Evolutionary conservation across 176 grass and related monocot species (phyloP), one percentile per base, ranked within the genome.

Genomic region (Panicum miliaceum): DNA sequence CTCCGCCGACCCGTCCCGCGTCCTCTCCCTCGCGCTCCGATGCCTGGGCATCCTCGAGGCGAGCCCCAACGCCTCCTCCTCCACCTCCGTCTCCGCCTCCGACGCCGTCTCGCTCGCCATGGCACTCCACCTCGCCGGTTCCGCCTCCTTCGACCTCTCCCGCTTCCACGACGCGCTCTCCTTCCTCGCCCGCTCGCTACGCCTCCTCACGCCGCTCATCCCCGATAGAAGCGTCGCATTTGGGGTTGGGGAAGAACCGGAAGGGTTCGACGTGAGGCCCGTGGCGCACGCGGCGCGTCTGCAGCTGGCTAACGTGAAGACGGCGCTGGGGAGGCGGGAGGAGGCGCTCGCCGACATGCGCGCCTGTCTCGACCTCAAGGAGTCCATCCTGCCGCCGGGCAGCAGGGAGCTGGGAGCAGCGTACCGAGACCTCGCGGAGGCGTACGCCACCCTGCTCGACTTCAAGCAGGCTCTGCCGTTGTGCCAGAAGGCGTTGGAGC

Each of bases 151-250:
- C 68, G 89, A 95, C 26, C 76, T 95, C 83, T 92, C 85, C 20
- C 85, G 91, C 80, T 98, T 98, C 83, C 94, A 98, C 86, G 96
- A 98, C 69, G 85, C 92, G 14, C 87, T 98, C 68, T 86, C 91
- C 41, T 90, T 93, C 87, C 87, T 98, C 40, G 85, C 88, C 63
- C 85, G 93, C 41, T 86, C 96, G 34, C 87, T 81, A 32, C 91
- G 96, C 70, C 83, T 90, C 78, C 46, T 90, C 14, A 37, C 79
- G 2, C 88, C 84, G 20, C 88, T 86, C 9, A 73, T 86, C 37
- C 78, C 78, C 15, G 10, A 50, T 0, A 64, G 54, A 57, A 36
- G 62, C 37, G 64, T 40, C 63, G 68, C 94, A 20, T 46, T 40
- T 4, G 32, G 1, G 46, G 71, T 0, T 29, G 54, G 3, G 5